Evolutionary conservation across 148 eudicot genomes (phyloP).

Genomic region (Silene latifolia): DNA sequence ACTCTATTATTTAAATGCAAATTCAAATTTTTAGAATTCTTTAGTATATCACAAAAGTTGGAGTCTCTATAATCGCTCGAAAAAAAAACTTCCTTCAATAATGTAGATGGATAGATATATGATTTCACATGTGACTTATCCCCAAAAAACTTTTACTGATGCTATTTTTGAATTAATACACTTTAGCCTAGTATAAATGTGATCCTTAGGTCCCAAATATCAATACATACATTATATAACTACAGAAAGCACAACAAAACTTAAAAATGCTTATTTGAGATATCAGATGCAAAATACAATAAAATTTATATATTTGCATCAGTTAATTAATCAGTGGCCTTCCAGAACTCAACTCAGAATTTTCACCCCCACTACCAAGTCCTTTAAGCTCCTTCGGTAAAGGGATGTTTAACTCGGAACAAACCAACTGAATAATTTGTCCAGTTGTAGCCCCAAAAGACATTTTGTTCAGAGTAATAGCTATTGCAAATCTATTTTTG

Average conservation of each 20-base stretch:
- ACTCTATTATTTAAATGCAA: too few species aligned
- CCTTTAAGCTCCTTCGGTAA: conserved; percentile 51
- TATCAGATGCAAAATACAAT: background rate
- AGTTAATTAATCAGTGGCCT: conserved; percentile 55
- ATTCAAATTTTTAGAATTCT: too few species aligned
- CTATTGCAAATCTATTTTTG: conserved; percentile 66
- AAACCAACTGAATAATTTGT: conserved; percentile 58
- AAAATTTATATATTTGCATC: background rate
- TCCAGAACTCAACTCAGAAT: conserved; percentile 25
- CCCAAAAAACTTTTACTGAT: background rate
- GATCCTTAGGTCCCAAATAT: background rate
- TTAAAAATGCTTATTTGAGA: background rate
- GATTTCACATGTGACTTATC: background rate
- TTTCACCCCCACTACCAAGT: conserved; percentile 24
- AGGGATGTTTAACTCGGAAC: conserved; percentile 75
- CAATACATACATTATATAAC: background rate
- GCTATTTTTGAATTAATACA: background rate
- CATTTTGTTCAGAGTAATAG: conserved; percentile 83
- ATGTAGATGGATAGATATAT: too few species aligned
- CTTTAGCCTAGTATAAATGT: background rate
- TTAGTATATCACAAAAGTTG: too few species aligned
- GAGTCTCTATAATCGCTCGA: too few species aligned
- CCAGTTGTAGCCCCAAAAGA: conserved; percentile 77
- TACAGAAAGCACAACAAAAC: conserved; percentile 14
- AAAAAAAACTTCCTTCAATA: too few species aligned